Conservation (phyloP, 2,329 filamentous ascomycete genomes). For the Parasarocladium wereldwijsianum region DNA sequence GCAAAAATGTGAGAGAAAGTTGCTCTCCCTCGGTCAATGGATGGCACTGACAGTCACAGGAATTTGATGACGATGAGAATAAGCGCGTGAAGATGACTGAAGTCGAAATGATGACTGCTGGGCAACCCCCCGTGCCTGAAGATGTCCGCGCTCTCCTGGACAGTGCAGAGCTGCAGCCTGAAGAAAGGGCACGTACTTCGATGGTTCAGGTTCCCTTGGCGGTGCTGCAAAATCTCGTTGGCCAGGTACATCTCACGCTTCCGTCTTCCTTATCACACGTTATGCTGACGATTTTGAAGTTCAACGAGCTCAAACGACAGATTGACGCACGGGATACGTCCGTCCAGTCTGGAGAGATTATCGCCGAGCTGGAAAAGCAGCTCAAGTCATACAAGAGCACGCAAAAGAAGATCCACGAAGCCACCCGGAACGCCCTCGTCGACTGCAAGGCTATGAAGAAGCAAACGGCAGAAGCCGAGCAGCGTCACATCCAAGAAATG, state of each 20-base stretch:
- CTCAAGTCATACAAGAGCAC: slow-evolving; percentile 30
- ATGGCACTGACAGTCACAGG: slow-evolving; percentile 5
- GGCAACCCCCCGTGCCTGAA: slow-evolving; percentile 17
- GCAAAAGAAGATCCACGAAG: slow-evolving; percentile 27
- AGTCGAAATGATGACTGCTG: not conserved
- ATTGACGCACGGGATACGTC: slow-evolving; percentile 15
- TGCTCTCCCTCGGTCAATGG: not conserved
- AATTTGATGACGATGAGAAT: slow-evolving; percentile 15
- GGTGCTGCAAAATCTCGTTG: slow-evolving; percentile 22
- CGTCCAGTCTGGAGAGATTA: slow-evolving; percentile 22
- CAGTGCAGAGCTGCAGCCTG: slow-evolving; percentile 1
- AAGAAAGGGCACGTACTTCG: slow-evolving; percentile 6
- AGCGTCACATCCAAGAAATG: slow-evolving; percentile 16
- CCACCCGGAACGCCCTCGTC: slow-evolving; percentile 32
- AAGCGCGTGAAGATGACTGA: slow-evolving; percentile 9
- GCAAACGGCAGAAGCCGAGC: slow-evolving; percentile 26
- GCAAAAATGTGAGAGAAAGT: slow-evolving; percentile 26
- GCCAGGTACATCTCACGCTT: slow-evolving; percentile 16
- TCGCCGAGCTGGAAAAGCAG: slow-evolving; percentile 28
- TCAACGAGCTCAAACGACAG: slow-evolving; percentile 15
- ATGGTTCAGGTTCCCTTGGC: slow-evolving; percentile 14
- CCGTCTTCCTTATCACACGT: not conserved
- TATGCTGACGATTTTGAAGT: slow-evolving; percentile 10
- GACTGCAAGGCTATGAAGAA: slow-evolving; percentile 34
- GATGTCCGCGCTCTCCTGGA: slow-evolving; percentile 16